These are phyloP conservation scores for Zoysia japonica DNA, from an alignment of 176 grass and related monocot species.

Conservation along the genomic window DNA sequence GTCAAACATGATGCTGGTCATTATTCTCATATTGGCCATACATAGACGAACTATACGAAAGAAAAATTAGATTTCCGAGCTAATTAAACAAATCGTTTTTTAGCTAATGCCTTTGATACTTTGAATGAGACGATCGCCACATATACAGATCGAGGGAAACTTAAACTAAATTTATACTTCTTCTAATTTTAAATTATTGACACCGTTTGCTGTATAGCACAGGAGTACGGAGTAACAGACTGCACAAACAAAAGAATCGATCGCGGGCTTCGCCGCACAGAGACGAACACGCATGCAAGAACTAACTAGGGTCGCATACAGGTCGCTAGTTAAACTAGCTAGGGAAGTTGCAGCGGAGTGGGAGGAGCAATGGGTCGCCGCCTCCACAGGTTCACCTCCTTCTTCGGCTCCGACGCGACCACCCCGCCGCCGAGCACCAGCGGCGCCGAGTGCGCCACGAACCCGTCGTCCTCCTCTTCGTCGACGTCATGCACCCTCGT, in stretches of 20 bases:
- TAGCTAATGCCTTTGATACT: accelerated
- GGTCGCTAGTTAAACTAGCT: neutral
- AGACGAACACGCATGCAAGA: constrained; percentile 8
- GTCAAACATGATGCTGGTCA: neutral
- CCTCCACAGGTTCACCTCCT: constrained; percentile 95
- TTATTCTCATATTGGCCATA: neutral
- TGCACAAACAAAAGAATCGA: constrained; percentile 26
- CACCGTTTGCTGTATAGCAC: neutral
- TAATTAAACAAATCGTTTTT: neutral
- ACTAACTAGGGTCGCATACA: neutral
- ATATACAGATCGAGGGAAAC: neutral
- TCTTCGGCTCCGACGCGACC: constrained; percentile 60
- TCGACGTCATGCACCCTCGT: constrained; percentile 6
- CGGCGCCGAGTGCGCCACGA: constrained; percentile 80
- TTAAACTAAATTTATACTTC: neutral
- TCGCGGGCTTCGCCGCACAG: neutral
- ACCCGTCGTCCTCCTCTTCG: constrained; percentile 36
- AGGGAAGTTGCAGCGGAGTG: constrained; percentile 49
- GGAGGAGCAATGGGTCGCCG: constrained; percentile 66
- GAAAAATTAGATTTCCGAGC: neutral
- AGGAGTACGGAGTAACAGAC: neutral
- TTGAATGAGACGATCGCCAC: neutral
- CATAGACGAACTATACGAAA: too few relatives aligned
- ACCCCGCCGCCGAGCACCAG: constrained; percentile 60
- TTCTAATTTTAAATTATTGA: neutral